A percentile compares a stretch with the other conserved stretches of the same genome.
Conservation (phyloP, 139 green algal species). For the Auxenochlorella pyrenoidosa region DNA sequence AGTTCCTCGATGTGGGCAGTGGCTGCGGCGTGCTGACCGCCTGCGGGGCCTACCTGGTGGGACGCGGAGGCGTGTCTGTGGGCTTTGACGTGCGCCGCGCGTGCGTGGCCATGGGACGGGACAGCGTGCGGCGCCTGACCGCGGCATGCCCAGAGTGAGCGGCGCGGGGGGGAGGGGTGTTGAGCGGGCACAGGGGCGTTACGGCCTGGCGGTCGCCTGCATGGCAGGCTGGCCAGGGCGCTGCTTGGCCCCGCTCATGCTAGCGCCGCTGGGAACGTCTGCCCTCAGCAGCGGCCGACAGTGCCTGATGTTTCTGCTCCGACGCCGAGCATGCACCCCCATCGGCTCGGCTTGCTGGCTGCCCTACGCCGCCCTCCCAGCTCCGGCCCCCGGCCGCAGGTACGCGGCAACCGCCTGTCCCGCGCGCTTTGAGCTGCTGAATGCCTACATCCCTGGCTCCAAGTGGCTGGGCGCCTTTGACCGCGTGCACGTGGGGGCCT, state of each 20-base stretch:
- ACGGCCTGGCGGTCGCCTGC: too few species aligned
- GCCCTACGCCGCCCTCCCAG: background rate
- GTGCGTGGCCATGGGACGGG: constrained; percentile 38
- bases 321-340: background rate
- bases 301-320: background rate
- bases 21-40: constrained; percentile 73
- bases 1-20: constrained; percentile 72
- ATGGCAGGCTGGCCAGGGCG: too few species aligned
- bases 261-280: too few species aligned
- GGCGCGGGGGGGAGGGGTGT: background rate
- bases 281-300: background rate
- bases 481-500: constrained; percentile 70
- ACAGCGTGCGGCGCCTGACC: constrained; percentile 46
- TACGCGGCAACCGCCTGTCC: constrained; percentile 44
- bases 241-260: too few species aligned
- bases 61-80: constrained; percentile 29
- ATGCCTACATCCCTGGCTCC: constrained; percentile 65
- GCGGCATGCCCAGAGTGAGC: constrained; percentile 42
- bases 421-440: constrained; percentile 52
- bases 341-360: background rate
- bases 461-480: constrained; percentile 58
- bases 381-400: constrained; percentile 24
- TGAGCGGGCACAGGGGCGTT: too few species aligned
- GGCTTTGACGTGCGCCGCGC: constrained; percentile 60
- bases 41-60: constrained; percentile 60